Evolutionary conservation across 352 stramenopile species (phyloP).

Genomic region (Phytophthora rubi): DNA sequence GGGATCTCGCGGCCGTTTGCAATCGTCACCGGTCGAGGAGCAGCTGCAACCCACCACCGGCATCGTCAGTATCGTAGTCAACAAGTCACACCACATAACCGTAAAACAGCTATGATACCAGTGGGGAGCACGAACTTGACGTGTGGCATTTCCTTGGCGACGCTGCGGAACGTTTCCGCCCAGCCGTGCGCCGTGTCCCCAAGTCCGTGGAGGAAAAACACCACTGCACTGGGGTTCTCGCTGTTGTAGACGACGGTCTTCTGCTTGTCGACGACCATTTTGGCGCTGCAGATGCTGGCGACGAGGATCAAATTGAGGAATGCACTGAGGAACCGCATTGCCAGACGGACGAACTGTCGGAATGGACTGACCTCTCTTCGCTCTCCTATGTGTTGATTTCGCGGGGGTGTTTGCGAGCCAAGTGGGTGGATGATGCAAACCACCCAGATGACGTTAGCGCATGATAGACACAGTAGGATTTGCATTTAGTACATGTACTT

Average conservation of each 20-base stretch:
- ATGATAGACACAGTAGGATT: background rate
- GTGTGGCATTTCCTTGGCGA: conserved; percentile 64
- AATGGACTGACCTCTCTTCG: conserved; percentile 3
- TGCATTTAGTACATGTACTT: background rate
- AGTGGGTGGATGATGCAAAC: conserved; percentile 21
- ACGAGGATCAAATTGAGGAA: conserved; percentile 28
- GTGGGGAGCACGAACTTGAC: conserved; percentile 82
- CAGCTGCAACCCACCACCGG: conserved; percentile 40
- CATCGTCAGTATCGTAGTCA: no score
- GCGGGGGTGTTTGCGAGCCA: conserved; percentile 2
- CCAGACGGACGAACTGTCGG: conserved; percentile 8
- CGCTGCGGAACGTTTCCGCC: conserved; percentile 54
- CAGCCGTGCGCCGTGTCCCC: conserved; percentile 92
- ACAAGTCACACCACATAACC: no score
- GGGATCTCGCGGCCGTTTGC: conserved; percentile 93
- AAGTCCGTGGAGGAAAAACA: conserved; percentile 89
- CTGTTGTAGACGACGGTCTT: conserved; percentile 38
- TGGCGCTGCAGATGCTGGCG: conserved; percentile 10
- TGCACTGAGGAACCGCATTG: conserved; percentile 12
- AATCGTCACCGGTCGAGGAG: conserved; percentile 91
- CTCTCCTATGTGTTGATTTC: background rate
- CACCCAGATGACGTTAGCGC: conserved; percentile 2
- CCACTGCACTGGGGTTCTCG: conserved; percentile 30
- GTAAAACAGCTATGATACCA: conserved; percentile 19
- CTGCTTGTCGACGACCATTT: conserved; percentile 42